Base-by-base conservation (phyloP, 2,329 filamentous ascomycete genomes). In the Laburnicola sp. region DNA sequence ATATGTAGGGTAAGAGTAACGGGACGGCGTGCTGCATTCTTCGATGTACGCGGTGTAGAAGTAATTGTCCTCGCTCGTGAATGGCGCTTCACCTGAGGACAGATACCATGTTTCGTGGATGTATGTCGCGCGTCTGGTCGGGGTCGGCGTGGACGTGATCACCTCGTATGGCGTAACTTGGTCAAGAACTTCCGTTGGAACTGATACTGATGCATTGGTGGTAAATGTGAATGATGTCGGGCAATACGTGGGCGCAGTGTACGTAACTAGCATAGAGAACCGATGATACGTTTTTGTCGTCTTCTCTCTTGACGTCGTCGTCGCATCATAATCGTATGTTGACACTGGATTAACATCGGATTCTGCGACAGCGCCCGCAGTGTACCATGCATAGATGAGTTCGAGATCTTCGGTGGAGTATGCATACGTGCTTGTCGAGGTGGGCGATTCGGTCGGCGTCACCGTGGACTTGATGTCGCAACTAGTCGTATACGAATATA, bases 211-310 rank as follows among this genome's bases (percentile, higher is more conserved):
- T 10, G 45, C 44, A 25, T 40, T 30, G 11, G 49, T 57, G n/a
- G 28, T 38, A 11, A 38, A 45, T 2, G 51, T 54, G 50, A 69
- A 56, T 22, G 28, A 11, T 1, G 62, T 67, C 0, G 66, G 50
- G 41, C 68, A 71, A 6, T 52, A 63, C 2, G 64, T 35, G 8
- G 68, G 68, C 2, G 66, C 63, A 3, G 65, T 69, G 53, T 65
- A 66, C 3, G 65, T 69, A 1, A 70, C 66, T 2, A 56, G 57
- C 68, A 71, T 71, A 10, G 42, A 57, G 39, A 62, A 67, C 3
- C 51, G 32, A 6, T 57, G 62, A 6, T 42, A 40, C 3, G 49
- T 58, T 4, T 36, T 51, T 1, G 47, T 55, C 2, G 48, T 42
- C 2, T 39, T 56, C 21, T 51, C 53, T 8, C 55, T 41, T 1